Evolutionary conservation across 495 filamentous ascomycete genomes (phyloP).

Genomic region (Aspergillus cristatus): DNA sequence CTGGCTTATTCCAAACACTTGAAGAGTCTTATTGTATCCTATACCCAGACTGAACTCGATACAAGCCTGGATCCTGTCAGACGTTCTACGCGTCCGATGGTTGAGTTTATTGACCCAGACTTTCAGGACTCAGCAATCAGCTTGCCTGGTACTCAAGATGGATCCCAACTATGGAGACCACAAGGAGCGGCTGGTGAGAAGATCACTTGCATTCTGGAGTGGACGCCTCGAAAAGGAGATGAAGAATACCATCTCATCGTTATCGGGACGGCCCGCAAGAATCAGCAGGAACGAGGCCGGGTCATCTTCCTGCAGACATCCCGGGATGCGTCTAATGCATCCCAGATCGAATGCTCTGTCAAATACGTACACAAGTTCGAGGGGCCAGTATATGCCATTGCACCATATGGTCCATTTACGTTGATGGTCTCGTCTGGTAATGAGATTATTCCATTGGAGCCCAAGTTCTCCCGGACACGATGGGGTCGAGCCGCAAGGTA

Average conservation of each 20-base stretch:
- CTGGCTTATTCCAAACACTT: slow-evolving; percentile 33
- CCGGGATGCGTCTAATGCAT: slow-evolving; percentile 16
- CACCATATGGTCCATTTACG: slow-evolving; percentile 25
- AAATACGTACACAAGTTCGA: slow-evolving; percentile 31
- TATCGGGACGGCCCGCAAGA: slow-evolving; percentile 30
- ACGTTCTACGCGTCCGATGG: slow-evolving; percentile 21
- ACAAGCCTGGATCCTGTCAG: slow-evolving; percentile 15
- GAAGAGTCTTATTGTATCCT: slow-evolving; percentile 33
- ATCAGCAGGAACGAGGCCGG: slow-evolving; percentile 20
- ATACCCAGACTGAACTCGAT: slow-evolving; percentile 17
- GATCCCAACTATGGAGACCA: slow-evolving; percentile 20
- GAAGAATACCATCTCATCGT: slow-evolving; percentile 40
- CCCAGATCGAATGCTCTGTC: slow-evolving; percentile 22
- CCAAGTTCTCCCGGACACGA: slow-evolving; percentile 20
- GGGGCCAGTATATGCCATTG: slow-evolving; percentile 34
- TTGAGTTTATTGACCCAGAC: slow-evolving; percentile 37
- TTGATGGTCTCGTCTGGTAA: slow-evolving; percentile 32
- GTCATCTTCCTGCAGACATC: slow-evolving; percentile 29
- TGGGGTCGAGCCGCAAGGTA: slow-evolving; percentile 23
- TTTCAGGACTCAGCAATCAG: slow-evolving; percentile 16
- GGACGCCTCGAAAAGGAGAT: slow-evolving; percentile 31
- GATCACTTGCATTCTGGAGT: slow-evolving; percentile 41
- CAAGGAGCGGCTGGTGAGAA: slow-evolving; percentile 33
- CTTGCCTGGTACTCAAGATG: slow-evolving; percentile 1
- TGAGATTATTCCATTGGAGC: slow-evolving; percentile 26